A percentile compares a stretch with the other conserved stretches of the same genome.
Evolutionary conservation across 495 filamentous ascomycete species (phyloP).

Genomic region (Echria macrotheca): DNA sequence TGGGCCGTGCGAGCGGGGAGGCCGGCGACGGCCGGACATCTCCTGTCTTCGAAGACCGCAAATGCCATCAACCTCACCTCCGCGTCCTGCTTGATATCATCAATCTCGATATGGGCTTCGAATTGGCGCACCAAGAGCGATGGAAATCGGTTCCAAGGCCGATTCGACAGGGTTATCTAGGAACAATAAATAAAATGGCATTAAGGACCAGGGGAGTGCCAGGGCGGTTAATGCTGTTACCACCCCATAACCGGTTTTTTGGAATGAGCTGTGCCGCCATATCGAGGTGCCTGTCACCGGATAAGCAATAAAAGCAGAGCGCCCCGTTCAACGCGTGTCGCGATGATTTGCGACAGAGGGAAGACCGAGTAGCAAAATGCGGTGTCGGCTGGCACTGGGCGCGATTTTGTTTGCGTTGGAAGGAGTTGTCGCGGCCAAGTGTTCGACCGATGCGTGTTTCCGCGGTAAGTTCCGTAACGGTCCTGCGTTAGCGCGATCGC

Average conservation of each 20-base stretch:
- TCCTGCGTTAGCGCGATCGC: not conserved
- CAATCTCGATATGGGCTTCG: not conserved
- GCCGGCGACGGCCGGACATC: too few relatives aligned
- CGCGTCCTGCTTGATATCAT: not conserved
- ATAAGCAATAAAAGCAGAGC: too few relatives aligned
- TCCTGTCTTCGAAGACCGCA: too few relatives aligned
- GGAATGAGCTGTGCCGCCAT: too few relatives aligned
- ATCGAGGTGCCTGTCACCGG: too few relatives aligned
- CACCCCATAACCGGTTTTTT: slow-evolving; percentile 18
- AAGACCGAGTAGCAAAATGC: too few relatives aligned
- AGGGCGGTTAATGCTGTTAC: not conserved
- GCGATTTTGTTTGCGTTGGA: too few relatives aligned
- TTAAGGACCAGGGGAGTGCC: not conserved
- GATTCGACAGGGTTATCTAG: not conserved
- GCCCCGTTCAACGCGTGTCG: too few relatives aligned
- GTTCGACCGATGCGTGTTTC: slow-evolving; percentile 17
- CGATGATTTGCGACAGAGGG: too few relatives aligned
- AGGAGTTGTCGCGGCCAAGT: slow-evolving; percentile 8
- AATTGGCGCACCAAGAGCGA: not conserved
- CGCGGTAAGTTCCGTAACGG: slow-evolving; percentile 14
- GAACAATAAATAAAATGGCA: not conserved
- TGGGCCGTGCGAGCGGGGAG: too few relatives aligned
- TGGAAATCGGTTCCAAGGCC: not conserved
- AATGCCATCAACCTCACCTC: too few relatives aligned
- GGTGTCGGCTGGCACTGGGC: too few relatives aligned